phyloP scores from a whole-genome alignment of 352 stramenopile species.

The Pythium apleroticum region DNA sequence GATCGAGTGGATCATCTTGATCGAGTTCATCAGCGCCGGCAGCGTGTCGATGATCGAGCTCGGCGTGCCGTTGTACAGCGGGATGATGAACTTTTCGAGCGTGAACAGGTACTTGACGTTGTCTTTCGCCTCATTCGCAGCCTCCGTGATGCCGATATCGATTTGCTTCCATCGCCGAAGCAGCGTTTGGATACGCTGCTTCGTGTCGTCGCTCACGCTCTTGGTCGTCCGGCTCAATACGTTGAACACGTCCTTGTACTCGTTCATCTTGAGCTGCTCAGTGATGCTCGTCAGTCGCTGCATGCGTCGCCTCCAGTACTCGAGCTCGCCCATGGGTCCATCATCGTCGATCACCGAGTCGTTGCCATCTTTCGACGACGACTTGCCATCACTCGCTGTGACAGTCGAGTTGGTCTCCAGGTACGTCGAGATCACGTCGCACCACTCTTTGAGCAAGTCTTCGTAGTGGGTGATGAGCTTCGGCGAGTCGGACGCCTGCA shows the following conservation, averaged over 20 bases:
- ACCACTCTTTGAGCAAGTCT: constrained; percentile 97
- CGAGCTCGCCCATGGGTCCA: constrained; percentile 95
- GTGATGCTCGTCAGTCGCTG: constrained; percentile 98
- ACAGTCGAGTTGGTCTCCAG: constrained; percentile 87
- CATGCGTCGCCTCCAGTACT: constrained; percentile 96
- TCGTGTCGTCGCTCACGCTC: constrained; percentile 85
- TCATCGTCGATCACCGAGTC: constrained; percentile 83
- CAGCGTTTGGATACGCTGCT: constrained; percentile 93
- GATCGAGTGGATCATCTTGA: constrained; percentile 99
- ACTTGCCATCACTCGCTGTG: constrained; percentile 32
- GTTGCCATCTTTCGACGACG: constrained; percentile 35
- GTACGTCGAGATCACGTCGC: constrained; percentile 94
- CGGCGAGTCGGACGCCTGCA: constrained; percentile 85
- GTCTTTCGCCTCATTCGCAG: constrained; percentile 98
- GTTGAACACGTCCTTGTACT: constrained; percentile 94
- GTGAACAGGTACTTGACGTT: constrained; percentile 99
- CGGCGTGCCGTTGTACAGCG: constrained; percentile 90
- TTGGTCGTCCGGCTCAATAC: constrained; percentile 88
- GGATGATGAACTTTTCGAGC: constrained; percentile 95
- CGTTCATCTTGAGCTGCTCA: constrained; percentile 97
- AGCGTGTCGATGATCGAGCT: constrained; percentile 98
- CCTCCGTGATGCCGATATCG: constrained; percentile 97
- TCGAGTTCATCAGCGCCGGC: constrained; percentile 97
- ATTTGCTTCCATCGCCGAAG: constrained; percentile 98
- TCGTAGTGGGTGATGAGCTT: constrained; percentile 94